Evolutionary conservation across 768 basidiomycete genomes (phyloP).

Genomic region (Pleurotus pulmonarius): DNA sequence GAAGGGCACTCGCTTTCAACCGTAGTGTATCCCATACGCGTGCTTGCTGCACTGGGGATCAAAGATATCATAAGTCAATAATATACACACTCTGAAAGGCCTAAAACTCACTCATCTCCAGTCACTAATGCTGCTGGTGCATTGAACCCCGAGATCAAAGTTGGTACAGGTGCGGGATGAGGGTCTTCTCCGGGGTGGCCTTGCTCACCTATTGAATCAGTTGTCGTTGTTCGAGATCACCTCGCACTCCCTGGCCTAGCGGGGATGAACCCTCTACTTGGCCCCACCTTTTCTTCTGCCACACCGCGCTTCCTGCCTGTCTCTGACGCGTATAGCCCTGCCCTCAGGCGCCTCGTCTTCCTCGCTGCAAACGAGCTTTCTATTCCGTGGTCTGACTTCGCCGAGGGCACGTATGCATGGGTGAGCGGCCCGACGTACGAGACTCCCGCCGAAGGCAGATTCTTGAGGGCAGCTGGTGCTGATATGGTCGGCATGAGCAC

Average conservation of each 20-base stretch:
- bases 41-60: conserved; percentile 76
- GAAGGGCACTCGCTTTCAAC: conserved; percentile 73
- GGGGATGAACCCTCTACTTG: conserved; percentile 77
- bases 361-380: conserved; percentile 62
- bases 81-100: not conserved
- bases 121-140: conserved; percentile 90
- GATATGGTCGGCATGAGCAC: conserved; percentile 97
- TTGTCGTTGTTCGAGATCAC: conserved; percentile 84
- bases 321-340: conserved; percentile 76
- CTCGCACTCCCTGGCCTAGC: conserved; percentile 75
- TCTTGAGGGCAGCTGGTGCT: conserved; percentile 70
- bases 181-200: not conserved
- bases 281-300: conserved; percentile 54
- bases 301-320: conserved; percentile 79
- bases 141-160: conserved; percentile 65
- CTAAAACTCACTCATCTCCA: conserved; percentile 21
- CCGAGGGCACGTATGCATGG: conserved; percentile 88
- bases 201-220: conserved; percentile 32
- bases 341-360: conserved; percentile 70
- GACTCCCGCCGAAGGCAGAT: conserved; percentile 80
- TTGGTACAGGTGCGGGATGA: conserved; percentile 69
- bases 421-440: conserved; percentile 90
- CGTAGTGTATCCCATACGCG: conserved; percentile 75
- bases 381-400: conserved; percentile 51
- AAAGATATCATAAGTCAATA: conserved; percentile 69